Conservation (phyloP, 805 yeast genomes). For the Candida nemodendra region DNA sequence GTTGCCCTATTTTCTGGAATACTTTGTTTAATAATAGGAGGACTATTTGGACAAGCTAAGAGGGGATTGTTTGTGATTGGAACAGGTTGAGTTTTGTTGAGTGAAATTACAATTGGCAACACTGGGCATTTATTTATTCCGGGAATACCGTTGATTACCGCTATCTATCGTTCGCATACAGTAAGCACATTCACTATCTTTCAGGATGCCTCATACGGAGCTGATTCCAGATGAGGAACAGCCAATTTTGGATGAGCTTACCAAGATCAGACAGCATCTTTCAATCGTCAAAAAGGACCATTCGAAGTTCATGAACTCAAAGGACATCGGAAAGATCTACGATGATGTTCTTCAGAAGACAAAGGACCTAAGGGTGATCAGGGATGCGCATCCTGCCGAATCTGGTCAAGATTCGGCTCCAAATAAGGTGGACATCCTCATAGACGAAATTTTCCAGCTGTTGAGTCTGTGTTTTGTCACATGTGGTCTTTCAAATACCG, state of each 20-base stretch:
- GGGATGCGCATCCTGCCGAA: constrained; percentile 38
- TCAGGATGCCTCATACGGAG: constrained; percentile 26
- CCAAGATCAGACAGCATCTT: constrained; percentile 42
- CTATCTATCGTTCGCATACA: constrained; percentile 4
- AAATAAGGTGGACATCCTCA: constrained; percentile 62
- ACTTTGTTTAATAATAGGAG: no score
- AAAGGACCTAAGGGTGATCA: constrained; percentile 50
- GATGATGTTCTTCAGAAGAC: constrained; percentile 54
- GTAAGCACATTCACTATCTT: constrained; percentile 1
- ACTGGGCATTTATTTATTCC: no score
- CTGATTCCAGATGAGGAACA: constrained; percentile 33
- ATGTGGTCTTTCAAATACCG: constrained; percentile 84
- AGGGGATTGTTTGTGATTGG: no score
- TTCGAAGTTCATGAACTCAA: constrained; percentile 60
- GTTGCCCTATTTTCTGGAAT: no score
- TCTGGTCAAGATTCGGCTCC: constrained; percentile 27
- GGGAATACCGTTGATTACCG: constrained; percentile 4
- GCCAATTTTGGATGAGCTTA: constrained; percentile 38
- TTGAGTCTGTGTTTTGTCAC: constrained; percentile 85
- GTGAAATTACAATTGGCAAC: no score
- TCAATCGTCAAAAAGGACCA: constrained; percentile 61
- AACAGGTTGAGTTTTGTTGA: no score
- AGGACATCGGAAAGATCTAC: constrained; percentile 62
- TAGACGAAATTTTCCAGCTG: constrained; percentile 89
- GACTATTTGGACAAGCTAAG: no score